Base-by-base conservation (phyloP, 1,139 yeast species). In the Diutina ranongensis region DNA sequence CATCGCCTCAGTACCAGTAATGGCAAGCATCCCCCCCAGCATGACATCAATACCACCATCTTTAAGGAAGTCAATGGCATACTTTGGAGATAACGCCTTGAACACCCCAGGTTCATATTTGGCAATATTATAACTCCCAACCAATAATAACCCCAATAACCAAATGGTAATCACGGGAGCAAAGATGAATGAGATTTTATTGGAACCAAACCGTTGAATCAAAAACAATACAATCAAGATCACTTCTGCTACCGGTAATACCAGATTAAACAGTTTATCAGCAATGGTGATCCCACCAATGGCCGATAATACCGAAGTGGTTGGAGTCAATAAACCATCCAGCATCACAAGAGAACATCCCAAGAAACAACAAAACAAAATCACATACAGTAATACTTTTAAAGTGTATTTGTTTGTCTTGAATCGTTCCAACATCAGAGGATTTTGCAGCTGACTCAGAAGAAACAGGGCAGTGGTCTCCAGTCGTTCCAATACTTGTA, bases 1-100 rank as follows among this genome's bases (percentile, higher is more conserved):
- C 77, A 78, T 71, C 3, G 82, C 81, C 52, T 78, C 83, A 2
- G 75, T 65, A 38, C 83, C 83, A 0, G 83, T 76, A 22, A 78
- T 63, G 1, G 79, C 64, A 48, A 78, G 67, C 72, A 76, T 71
- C 2, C 74, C 73, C 4, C 76, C 72, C 9, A 74, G 67, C 40
- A 78, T 60, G 2, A 67, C 65, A 51, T 72, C 75, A 34, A 74
- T 60, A 3, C 69, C 69, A 2, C 69, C 67, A 16, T 51, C 49
- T 44, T 57, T 59, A 50, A 77, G 59, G 33, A 70, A 65, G 18
- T 61, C 52, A 45, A 74, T 64, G 2, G 81, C 83, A 52, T 71
- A 71, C 45, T 60, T 59, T 1, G 83, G 83, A 33, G 72, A 72
- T 44, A 77, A 59, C 0, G 78, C 71, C 47, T 58, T 61, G 54